These are phyloP conservation scores for Mycena latifolia DNA, from an alignment of 768 basidiomycete genomes.

Conservation along the genomic window DNA sequence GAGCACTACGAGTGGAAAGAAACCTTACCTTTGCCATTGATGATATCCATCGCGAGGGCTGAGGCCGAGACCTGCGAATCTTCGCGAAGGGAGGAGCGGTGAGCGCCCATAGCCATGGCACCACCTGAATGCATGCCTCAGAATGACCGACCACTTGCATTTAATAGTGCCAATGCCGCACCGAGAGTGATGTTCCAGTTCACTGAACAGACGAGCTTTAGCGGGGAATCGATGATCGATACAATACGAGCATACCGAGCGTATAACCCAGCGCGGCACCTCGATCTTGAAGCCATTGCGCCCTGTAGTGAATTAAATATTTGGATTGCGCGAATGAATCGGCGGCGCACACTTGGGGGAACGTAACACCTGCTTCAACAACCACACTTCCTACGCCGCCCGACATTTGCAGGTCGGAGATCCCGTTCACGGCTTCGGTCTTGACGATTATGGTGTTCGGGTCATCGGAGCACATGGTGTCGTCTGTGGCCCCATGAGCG, in stretches of 20 bases:
- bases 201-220: constrained; percentile 34
- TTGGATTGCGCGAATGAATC: background rate
- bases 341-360: constrained; percentile 48
- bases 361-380: constrained; percentile 52
- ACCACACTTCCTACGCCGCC: constrained; percentile 46
- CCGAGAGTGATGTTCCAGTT: constrained; percentile 57
- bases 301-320: constrained; percentile 33
- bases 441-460: constrained; percentile 50
- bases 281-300: constrained; percentile 50
- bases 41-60: constrained; percentile 50
- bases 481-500: constrained; percentile 35
- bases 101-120: constrained; percentile 54
- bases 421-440: constrained; percentile 48
- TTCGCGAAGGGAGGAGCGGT: constrained; percentile 54
- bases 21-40: constrained; percentile 48
- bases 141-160: background rate
- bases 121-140: constrained; percentile 43
- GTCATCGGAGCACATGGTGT: constrained; percentile 55
- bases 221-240: background rate
- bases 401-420: constrained; percentile 46
- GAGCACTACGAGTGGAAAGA: background rate
- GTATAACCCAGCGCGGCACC: constrained; percentile 50
- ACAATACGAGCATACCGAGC: constrained; percentile 39
- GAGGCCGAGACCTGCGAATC: constrained; percentile 52
- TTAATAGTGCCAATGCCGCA: constrained; percentile 13